A percentile compares a stretch with the other conserved stretches of the same genome.
phyloP scores from a whole-genome alignment of 495 filamentous ascomycete species.

The Penicillium subrubescens region DNA sequence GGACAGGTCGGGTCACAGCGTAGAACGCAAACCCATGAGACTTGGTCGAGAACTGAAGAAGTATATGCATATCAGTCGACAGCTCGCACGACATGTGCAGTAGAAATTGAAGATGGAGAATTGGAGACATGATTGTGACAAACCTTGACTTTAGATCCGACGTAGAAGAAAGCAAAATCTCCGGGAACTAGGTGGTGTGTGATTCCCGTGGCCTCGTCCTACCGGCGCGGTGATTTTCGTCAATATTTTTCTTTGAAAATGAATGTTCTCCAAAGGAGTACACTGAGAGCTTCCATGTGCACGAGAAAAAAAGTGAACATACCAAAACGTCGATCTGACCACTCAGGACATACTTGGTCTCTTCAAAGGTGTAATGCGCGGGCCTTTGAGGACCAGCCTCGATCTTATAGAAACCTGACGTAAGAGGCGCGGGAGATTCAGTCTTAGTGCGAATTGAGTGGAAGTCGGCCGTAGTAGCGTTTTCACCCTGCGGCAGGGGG shows the following conservation, averaged over 20 bases:
- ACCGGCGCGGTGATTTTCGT: not conserved
- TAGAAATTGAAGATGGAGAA: not conserved
- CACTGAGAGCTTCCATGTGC: not conserved
- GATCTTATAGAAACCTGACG: constrained; percentile 39
- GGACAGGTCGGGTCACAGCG: constrained; percentile 33
- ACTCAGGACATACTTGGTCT: constrained; percentile 35
- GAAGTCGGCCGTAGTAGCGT: constrained; percentile 34
- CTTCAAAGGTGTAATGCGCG: constrained; percentile 32
- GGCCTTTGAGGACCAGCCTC: constrained; percentile 32
- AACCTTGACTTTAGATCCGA: constrained; percentile 38
- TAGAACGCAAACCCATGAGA: constrained; percentile 34
- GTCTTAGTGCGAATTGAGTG: constrained; percentile 36
- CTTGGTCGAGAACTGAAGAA: constrained; percentile 37
- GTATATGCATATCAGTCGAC: constrained; percentile 12
- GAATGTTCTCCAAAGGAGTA: not conserved
- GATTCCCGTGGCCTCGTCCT: constrained; percentile 38
- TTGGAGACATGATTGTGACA: not conserved
- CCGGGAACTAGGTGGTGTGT: constrained; percentile 35
- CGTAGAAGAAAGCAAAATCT: constrained; percentile 39
- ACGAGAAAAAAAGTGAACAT: not conserved
- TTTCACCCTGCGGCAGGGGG: constrained; percentile 32
- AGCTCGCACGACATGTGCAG: not conserved
- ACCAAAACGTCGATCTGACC: constrained; percentile 38
- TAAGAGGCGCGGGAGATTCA: constrained; percentile 30
- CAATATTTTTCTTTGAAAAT: not conserved